Base-by-base conservation (phyloP, 2,329 filamentous ascomycete genomes). In the Aspergillus quadricinctus region DNA sequence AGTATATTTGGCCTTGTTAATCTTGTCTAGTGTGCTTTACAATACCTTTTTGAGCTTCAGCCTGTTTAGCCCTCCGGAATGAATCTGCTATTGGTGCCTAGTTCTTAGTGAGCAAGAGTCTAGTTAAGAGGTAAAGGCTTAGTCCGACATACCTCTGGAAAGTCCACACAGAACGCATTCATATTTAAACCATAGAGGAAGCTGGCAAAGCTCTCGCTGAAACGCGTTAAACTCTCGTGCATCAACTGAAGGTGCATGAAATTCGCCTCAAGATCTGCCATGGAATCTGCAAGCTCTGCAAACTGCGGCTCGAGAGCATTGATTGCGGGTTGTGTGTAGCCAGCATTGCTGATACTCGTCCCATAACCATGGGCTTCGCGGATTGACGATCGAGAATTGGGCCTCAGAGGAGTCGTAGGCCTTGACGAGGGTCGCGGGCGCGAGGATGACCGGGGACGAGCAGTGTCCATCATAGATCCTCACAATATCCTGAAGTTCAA, bases 121-220 rank as follows among this genome's bases (percentile, higher is more conserved):
- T 1, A 28, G 8, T 23, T 21, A 49, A 9, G 17, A 50, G 6
- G 8, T 21, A 45, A 45, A 54, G 21, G 17, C 45, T 50, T 45
- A 31, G 19, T 23, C 21, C 23, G 46, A 7, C 61, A 52, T 76
- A 92, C 92, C 84, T 99, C 94, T 0, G 92, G 90, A 63, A 97
- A 99, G 73, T 99, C 94, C 31, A 97, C 92, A 72, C 93, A 97
- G 72, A 97, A 99, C 1, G 94, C 94, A 74, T 97, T 97, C 92
- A 99, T 97, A 70, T 97, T 97, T 71, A 99, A 75, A 1, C 94
- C 94, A 67, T 97, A 99, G 48, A 99, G 77, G 68, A 99, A 97
- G 65, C 88, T 91, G 1, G 92, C 92, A 74, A 99, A 99, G 69
- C 89, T 95, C 80, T 99, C 94, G 74, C 88, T 93, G 75, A 99